These are phyloP conservation scores for Hygrocybe punicea DNA, from an alignment of 768 basidiomycete genomes.

Conservation along the genomic window DNA sequence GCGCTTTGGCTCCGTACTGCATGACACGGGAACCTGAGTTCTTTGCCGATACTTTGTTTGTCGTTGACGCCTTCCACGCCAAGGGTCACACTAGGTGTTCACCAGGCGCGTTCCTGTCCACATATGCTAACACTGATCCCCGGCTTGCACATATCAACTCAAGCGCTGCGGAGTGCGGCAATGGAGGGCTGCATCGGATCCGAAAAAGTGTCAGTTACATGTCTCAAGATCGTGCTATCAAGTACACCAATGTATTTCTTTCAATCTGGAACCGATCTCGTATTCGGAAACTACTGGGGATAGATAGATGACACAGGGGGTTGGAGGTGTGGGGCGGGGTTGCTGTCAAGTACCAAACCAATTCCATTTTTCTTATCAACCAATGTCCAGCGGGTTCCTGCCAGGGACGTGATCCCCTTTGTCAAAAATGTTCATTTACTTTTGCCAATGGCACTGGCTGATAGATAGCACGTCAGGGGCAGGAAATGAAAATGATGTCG, in stretches of 20 bases:
- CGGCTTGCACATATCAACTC: slow-evolving; percentile 25
- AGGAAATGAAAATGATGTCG: too few relatives aligned
- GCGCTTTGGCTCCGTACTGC: slow-evolving; percentile 33
- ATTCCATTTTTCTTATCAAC: too few relatives aligned
- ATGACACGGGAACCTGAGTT: slow-evolving; percentile 26
- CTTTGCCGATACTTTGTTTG: slow-evolving; percentile 29
- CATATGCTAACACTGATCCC: slow-evolving; percentile 24
- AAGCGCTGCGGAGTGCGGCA: slow-evolving; percentile 35
- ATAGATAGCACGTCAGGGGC: too few relatives aligned
- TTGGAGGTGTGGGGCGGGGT: too few relatives aligned
- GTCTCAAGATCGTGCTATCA: slow-evolving; percentile 25
- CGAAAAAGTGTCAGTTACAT: slow-evolving; percentile 32
- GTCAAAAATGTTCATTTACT: too few relatives aligned
- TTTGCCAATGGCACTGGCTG: too few relatives aligned
- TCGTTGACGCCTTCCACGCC: slow-evolving; percentile 30
- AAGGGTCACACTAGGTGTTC: slow-evolving; percentile 30
- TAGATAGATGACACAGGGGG: neutral
- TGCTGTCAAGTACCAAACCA: too few relatives aligned
- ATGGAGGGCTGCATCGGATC: slow-evolving; percentile 24
- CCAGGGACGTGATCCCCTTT: too few relatives aligned
- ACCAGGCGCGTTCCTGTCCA: slow-evolving; percentile 24
- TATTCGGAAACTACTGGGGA: neutral
- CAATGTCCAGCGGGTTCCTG: too few relatives aligned
- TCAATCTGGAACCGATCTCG: slow-evolving; percentile 6
- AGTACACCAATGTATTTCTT: slow-evolving; percentile 25